Conservation (phyloP, 176 grass and related monocot genomes). For the Lolium multiflorum region DNA sequence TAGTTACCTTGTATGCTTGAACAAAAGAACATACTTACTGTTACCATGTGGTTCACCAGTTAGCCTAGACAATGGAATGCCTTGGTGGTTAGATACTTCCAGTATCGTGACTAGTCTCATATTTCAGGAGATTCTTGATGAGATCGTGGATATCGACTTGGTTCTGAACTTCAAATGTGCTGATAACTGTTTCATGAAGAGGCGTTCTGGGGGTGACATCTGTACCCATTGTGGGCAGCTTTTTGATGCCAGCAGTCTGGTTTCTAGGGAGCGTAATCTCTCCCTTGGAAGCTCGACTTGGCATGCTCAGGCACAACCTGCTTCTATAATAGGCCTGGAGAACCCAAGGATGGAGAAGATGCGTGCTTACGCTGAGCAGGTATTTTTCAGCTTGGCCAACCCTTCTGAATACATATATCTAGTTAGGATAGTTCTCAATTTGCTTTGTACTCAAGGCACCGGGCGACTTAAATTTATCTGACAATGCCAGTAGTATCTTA, state of each 20-base stretch:
- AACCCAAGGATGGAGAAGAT: constrained; percentile 63
- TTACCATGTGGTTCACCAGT: constrained; percentile 1
- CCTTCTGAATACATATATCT: background rate
- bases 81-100: background rate
- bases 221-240: constrained; percentile 81
- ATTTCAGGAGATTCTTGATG: constrained; percentile 92
- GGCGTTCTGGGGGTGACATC: constrained; percentile 56
- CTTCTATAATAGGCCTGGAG: constrained; percentile 55
- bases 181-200: constrained; percentile 80
- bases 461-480: background rate
- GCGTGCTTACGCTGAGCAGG: constrained; percentile 79
- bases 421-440: background rate
- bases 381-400: constrained; percentile 33
- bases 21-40: background rate
- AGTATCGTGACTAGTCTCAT: background rate
- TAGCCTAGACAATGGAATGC: background rate
- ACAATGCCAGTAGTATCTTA: background rate
- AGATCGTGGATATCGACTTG: constrained; percentile 84
- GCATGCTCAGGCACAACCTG: constrained; percentile 51
- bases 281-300: constrained; percentile 49
- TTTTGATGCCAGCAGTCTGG: constrained; percentile 59
- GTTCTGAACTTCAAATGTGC: constrained; percentile 96
- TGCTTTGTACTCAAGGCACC: background rate
- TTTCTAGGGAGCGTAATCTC: constrained; percentile 53
- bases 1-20: background rate